Percentiles rank a stretch among this genome's conserved stretches.
phyloP scores from a whole-genome alignment of 1,284 basidiomycete genomes.

The Golubevia sp. region DNA sequence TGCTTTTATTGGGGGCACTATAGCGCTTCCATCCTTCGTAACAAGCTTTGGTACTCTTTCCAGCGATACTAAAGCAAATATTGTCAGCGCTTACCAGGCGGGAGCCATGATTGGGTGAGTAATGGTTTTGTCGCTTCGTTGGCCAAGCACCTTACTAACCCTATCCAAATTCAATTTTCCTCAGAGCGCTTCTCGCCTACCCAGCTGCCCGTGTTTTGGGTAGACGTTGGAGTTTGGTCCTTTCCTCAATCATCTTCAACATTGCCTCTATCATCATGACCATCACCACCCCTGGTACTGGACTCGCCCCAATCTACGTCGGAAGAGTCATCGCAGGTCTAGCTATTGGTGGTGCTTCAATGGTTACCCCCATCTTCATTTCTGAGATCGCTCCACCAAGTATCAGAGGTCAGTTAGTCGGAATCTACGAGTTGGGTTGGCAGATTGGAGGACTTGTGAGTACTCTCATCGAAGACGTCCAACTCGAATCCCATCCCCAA shows the following conservation, averaged over 20 bases:
- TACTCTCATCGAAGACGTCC: too few relatives aligned
- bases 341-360: constrained; percentile 60
- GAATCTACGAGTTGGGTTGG: constrained; percentile 65
- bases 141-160: too few relatives aligned
- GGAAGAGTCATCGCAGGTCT: constrained; percentile 63
- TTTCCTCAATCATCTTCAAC: constrained; percentile 35
- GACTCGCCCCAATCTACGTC: constrained; percentile 47
- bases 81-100: constrained; percentile 66
- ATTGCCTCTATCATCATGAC: constrained; percentile 49
- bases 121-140: too few relatives aligned
- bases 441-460: constrained; percentile 63
- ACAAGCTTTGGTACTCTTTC: constrained; percentile 63
- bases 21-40: constrained; percentile 65
- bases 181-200: constrained; percentile 32
- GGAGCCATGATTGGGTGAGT: constrained; percentile 53
- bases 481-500: constrained; percentile 62
- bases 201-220: constrained; percentile 25
- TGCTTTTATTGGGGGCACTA: constrained; percentile 65
- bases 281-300: constrained; percentile 18
- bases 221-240: constrained; percentile 30
- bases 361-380: constrained; percentile 61
- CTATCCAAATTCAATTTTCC: constrained; percentile 14
- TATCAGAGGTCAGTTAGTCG: constrained; percentile 66
- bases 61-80: constrained; percentile 63
- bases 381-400: constrained; percentile 62